Percentiles rank a stretch among this genome's conserved stretches.
These are phyloP conservation scores for Oryza punctata DNA, from an alignment of 176 grass and related monocot genomes.

Conservation along the genomic window DNA sequence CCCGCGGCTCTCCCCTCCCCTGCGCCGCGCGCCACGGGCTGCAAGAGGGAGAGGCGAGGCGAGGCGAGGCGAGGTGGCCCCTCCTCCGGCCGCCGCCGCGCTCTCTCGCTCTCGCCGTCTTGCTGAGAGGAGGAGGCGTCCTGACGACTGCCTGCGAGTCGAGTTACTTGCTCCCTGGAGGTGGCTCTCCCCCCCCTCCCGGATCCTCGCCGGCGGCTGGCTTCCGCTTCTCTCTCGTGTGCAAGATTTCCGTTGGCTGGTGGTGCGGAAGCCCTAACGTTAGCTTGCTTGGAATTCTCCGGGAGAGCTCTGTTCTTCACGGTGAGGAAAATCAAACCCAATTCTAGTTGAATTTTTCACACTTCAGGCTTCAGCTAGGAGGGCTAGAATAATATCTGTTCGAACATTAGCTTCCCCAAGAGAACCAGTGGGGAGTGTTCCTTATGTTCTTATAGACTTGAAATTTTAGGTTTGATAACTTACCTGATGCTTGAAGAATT, in stretches of 20 bases:
- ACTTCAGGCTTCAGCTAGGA: neutral
- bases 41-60: no score
- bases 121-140: neutral
- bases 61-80: neutral
- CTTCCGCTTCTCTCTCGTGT: neutral
- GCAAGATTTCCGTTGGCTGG: neutral
- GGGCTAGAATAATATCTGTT: neutral
- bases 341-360: neutral
- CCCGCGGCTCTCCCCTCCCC: no score
- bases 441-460: neutral
- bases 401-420: neutral
- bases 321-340: neutral
- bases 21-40: neutral
- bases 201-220: neutral
- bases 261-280: conserved; percentile 1
- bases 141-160: no score
- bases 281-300: neutral
- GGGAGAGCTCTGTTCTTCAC: neutral
- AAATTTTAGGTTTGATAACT: neutral
- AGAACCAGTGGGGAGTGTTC: neutral
- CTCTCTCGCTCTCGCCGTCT: neutral
- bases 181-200: neutral
- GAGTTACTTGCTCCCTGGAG: neutral
- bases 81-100: neutral
- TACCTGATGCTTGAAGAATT: neutral